Evolutionary conservation across 2,329 filamentous ascomycete genomes (phyloP), one percentile per base, ranked within the genome.

Genomic region (Ceratocystis variospora): DNA sequence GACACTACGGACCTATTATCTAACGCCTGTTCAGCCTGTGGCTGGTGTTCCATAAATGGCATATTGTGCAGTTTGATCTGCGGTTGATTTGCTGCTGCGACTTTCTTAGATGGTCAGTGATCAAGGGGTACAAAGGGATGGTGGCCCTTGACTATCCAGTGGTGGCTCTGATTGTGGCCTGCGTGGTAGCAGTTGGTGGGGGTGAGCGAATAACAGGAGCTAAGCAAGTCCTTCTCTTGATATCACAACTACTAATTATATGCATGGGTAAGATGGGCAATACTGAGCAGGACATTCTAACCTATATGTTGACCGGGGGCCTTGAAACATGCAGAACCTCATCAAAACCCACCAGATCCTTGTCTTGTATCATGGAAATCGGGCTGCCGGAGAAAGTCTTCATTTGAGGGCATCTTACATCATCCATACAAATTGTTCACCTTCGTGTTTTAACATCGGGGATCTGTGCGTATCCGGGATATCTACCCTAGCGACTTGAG

Each of bases 311-410:
- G 25, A 1, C 33, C 55, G 15, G 5, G 1, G 28, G 15, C n/a
- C 53, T 59, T 59, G 28, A 59, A 59, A 59, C 55, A 33, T 59
- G 55, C 55, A 59, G 33, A 59, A 59, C 28, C 55, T 31, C n/a
- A 31, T 59, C 53, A 59, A 59, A 59, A 31, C 28, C n/a, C 28
- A 10, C 55, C 37, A 41, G 10, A 1, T 10, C 37, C 10, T 41
- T 41, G 37, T 41, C 37, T 41, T 41, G 37, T 12, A 41, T 41
- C 12, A 12, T 12, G 37, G 3, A 1, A 10, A 15, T 4, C 37
- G 12, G 37, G 37, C 10, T 12, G 37, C 12, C 10, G 37, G 33
- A 41, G 33, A 37, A 3, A 41, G 37, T 41, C 3, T 41, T 41
- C 37, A 41, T 41, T 10, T 41, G 12, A 5, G 12, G 37, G 3